Evolutionary conservation across 2,329 filamentous ascomycete genomes (phyloP), one percentile per base, ranked within the genome.

Genomic region (Neonectria ditissima): DNA sequence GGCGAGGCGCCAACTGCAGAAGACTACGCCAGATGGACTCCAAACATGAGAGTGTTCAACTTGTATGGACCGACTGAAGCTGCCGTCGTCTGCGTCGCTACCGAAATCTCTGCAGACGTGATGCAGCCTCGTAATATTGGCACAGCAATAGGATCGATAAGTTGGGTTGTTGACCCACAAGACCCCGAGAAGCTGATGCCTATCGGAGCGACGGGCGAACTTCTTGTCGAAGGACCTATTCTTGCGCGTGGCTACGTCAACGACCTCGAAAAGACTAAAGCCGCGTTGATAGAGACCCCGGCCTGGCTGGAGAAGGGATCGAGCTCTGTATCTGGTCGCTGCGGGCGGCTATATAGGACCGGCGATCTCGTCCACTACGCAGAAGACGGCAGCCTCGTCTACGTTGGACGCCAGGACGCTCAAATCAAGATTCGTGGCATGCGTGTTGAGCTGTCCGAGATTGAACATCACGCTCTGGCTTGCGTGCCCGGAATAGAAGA

Each of bases 361-460:
- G 83, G 84, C 5, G 84, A 86, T 63, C 73, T 85, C 10, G 83
- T 76, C 4, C 73, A 72, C 41, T 83, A 83, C 28, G 73, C 79
- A 30, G 68, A 72, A 0, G 77, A 83, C 52, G 80, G 80, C 1
- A 73, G 71, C 16, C 69, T 85, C 10, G 66, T 77, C 0, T 85
- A 81, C 51, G 66, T 84, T 32, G 86, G 85, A 41, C 79, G 87
- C 16, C 86, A 85, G 63, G 86, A 89, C 65, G 80, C 80, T 0
- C 86, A 89, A 69, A 80, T 88, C 55, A 89, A 89, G 73, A 74
- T 89, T 8, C 80, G 82, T 18, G 89, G 89, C 22, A 87, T 83
- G 64, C 75, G 86, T 55, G 79, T 87, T 51, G 89, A 85, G 75
- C 77, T 85, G 14, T 68, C 62, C 0, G 73, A 73, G 48, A 34